Conservation (phyloP, 2,329 filamentous ascomycete species). For the Colletotrichum tanaceti region DNA sequence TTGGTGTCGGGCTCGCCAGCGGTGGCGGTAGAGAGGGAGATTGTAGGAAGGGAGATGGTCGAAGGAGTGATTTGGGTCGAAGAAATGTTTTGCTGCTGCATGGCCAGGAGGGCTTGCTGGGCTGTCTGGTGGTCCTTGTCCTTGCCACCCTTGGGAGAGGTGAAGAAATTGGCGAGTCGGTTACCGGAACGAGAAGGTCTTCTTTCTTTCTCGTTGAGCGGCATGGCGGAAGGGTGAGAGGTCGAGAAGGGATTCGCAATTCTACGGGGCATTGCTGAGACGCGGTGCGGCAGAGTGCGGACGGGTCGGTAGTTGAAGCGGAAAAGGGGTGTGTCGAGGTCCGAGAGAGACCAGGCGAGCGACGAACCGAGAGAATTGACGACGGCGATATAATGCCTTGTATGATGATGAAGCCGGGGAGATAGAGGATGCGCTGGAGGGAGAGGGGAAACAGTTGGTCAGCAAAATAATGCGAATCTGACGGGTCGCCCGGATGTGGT, state of each 20-base stretch:
- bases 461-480: conserved; percentile 25
- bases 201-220: conserved; percentile 65
- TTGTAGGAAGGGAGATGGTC: conserved; percentile 84
- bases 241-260: conserved; percentile 67
- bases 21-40: conserved; percentile 88
- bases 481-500: conserved; percentile 25
- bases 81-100: conserved; percentile 69
- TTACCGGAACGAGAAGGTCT: conserved; percentile 69
- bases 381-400: conserved; percentile 22
- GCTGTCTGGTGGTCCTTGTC: conserved; percentile 71
- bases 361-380: background rate
- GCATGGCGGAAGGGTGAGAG: conserved; percentile 60
- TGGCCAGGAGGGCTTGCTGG: conserved; percentile 75
- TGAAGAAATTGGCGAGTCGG: conserved; percentile 86
- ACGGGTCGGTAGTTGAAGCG: conserved; percentile 13
- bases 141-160: conserved; percentile 71
- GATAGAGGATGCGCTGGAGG: conserved; percentile 8
- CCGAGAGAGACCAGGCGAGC: conserved; percentile 16
- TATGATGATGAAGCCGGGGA: conserved; percentile 20
- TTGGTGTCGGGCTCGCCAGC: conserved; percentile 77
- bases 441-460: conserved; percentile 25
- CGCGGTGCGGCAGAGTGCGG: conserved; percentile 31
- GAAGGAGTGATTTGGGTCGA: conserved; percentile 76
- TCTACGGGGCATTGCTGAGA: conserved; percentile 67
- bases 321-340: conserved; percentile 23